Percentiles rank a stretch among this genome's conserved stretches.
Conservation (phyloP, 768 basidiomycete species). For the Agaricus blazei region DNA sequence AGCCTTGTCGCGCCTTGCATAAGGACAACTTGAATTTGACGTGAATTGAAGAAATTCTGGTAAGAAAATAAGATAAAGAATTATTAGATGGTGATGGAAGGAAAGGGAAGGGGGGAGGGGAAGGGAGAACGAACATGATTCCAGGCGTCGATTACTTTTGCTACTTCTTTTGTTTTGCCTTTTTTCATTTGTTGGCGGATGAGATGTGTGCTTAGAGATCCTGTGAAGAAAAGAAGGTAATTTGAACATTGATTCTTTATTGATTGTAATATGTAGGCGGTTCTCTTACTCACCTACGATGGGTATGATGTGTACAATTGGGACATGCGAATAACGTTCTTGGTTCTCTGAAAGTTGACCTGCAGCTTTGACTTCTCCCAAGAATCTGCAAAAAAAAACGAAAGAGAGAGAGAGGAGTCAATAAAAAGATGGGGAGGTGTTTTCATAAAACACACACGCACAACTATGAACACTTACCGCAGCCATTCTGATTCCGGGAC, state of each 20-base stretch:
- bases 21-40: conserved; percentile 38
- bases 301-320: conserved; percentile 1
- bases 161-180: conserved; percentile 31
- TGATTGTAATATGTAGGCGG: neutral
- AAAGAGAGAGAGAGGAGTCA: too few relatives aligned
- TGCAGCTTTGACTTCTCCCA: conserved; percentile 1
- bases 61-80: conserved; percentile 8
- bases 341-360: neutral
- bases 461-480: conserved; percentile 21
- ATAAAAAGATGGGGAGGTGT: neutral
- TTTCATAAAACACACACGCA: neutral
- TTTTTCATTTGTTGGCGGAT: conserved; percentile 22
- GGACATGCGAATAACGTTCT: neutral
- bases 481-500: conserved; percentile 47
- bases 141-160: conserved; percentile 42
- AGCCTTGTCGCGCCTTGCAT: conserved; percentile 22
- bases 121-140: conserved; percentile 29
- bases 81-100: too few relatives aligned
- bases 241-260: neutral
- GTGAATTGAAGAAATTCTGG: conserved; percentile 45
- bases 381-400: neutral
- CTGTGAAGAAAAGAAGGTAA: conserved; percentile 4
- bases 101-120: neutral
- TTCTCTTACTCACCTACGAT: conserved; percentile 1
- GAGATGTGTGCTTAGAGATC: conserved; percentile 20